phyloP scores from a whole-genome alignment of 2,329 filamentous ascomycete genomes.

The Tolypocladium nubicola region DNA sequence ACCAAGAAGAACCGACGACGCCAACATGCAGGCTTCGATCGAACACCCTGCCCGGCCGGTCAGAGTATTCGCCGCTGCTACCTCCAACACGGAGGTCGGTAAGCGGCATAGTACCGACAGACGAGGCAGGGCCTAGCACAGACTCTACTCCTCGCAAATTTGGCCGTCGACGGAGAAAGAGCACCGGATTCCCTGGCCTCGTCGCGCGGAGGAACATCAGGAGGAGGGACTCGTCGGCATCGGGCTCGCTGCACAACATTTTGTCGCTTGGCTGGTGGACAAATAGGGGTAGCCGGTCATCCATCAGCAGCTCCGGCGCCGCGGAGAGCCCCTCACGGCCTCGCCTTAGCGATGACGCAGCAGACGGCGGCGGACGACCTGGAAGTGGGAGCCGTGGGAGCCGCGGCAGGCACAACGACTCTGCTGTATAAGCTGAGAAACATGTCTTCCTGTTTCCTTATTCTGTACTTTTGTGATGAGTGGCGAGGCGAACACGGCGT shows the following conservation, averaged over 20 bases:
- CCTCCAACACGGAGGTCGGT: conserved; percentile 19
- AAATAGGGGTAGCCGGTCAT: conserved; percentile 3
- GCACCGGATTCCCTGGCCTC: conserved; percentile 52
- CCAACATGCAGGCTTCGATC: conserved; percentile 32
- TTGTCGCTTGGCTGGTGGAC: conserved; percentile 47
- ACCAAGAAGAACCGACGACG: conserved; percentile 44
- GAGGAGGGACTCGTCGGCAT: conserved; percentile 29
- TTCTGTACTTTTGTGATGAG: not conserved
- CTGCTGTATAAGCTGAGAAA: conserved; percentile 20
- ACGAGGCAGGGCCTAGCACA: conserved; percentile 17
- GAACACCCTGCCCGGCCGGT: conserved; percentile 33
- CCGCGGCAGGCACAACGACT: conserved; percentile 11
- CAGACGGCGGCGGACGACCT: conserved; percentile 3
- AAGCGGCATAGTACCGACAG: conserved; percentile 15
- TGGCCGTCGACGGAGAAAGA: conserved; percentile 39
- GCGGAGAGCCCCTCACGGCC: conserved; percentile 4
- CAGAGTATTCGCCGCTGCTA: conserved; percentile 30
- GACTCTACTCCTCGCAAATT: conserved; percentile 20
- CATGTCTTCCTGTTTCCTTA: not conserved
- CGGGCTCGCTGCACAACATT: conserved; percentile 40
- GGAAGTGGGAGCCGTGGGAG: conserved; percentile 3
- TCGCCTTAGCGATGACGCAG: conserved; percentile 10
- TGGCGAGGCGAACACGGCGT: conserved; percentile 4
- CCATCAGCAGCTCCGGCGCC: conserved; percentile 3
- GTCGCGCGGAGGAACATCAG: conserved; percentile 36